phyloP scores from a whole-genome alignment of 164 flowering plant species.

The Magnolia kwangsiensis region DNA sequence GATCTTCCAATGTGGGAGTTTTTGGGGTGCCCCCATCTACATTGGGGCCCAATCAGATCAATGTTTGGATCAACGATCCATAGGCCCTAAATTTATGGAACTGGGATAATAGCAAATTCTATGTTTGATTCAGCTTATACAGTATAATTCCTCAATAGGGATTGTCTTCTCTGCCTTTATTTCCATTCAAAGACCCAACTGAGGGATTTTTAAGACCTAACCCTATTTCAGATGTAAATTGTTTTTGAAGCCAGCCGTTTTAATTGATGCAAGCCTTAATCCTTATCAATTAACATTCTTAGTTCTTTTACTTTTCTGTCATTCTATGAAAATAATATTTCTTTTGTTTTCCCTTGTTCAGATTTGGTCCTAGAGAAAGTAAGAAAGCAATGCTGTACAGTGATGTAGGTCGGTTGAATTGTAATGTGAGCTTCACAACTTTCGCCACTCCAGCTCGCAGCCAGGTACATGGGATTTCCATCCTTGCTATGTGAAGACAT shows the following conservation, averaged over 20 bases:
- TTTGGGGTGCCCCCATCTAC: neutral
- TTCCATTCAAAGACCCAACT: neutral
- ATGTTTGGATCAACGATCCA: neutral
- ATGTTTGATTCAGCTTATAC: neutral
- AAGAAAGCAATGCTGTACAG: conserved; percentile 97
- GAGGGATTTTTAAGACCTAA: neutral
- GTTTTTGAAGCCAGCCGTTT: neutral
- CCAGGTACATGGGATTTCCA: conserved; percentile 44
- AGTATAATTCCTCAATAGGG: neutral
- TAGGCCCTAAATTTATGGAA: neutral
- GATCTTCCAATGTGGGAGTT: neutral
- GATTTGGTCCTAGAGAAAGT: conserved; percentile 99
- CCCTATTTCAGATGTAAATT: neutral
- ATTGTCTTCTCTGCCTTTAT: neutral
- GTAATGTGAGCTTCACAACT: conserved; percentile 85
- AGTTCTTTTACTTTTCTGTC: neutral
- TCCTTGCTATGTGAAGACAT: neutral
- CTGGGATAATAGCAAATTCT: neutral
- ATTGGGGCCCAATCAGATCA: neutral
- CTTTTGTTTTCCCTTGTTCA: conserved; percentile 19
- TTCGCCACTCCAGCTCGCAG: conserved; percentile 68
- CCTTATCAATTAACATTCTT: no score
- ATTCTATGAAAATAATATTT: neutral
- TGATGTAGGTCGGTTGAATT: conserved; percentile 82
- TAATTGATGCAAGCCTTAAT: neutral